Base-by-base conservation (phyloP, 148 eudicot species). In the Selenicereus undatus region DNA sequence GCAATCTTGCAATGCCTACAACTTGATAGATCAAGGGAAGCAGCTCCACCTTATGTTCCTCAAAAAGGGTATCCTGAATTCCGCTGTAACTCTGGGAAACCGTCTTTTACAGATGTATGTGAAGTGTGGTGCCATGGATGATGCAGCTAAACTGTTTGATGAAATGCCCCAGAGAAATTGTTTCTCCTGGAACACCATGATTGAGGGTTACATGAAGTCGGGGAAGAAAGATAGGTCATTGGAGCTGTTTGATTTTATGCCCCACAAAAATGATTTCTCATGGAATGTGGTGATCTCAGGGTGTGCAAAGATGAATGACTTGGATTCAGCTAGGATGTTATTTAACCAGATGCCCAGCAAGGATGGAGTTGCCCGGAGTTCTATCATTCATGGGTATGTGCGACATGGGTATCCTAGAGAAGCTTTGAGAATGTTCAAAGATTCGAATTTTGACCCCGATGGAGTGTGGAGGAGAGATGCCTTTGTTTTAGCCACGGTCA, bases 231-330 rank as follows among this genome's bases (percentile, higher is more conserved):
- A 71, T 5, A 81, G 81, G 73, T 81, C 90, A 7, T 72, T 91
- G 70, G 80, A 85, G 35, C 18, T 84, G 54, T 96, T 96, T 58
- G 27, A 81, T 79, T 82, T 80, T 20, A 92, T 92, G 95, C 94
- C 93, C 12, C n/a, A 79, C 11, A 96, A 83, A 85, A 87, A 91
- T 78, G 90, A 84, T 45, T 96, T 90, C 82, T 91, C 99, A 16
- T 96, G 99, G 99, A 92, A 91, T 89, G 82, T 87, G 39, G 87
- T 90, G 18, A 83, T 96, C 79, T 87, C 93, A 16, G 95, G 91
- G 50, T 87, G 84, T 82, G 87, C 86, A 2, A 91, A 88, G 64
- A 79, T 62, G 62, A 97, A 95, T 24, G 93, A 96, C 39, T 86
- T 95, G 78, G 84, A 62, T 62, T 62, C 80, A 72, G 91, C 91